Evolutionary conservation across 169 alveolate genomes (phyloP).

Genomic region (Cryptosporidium baileyi): DNA sequence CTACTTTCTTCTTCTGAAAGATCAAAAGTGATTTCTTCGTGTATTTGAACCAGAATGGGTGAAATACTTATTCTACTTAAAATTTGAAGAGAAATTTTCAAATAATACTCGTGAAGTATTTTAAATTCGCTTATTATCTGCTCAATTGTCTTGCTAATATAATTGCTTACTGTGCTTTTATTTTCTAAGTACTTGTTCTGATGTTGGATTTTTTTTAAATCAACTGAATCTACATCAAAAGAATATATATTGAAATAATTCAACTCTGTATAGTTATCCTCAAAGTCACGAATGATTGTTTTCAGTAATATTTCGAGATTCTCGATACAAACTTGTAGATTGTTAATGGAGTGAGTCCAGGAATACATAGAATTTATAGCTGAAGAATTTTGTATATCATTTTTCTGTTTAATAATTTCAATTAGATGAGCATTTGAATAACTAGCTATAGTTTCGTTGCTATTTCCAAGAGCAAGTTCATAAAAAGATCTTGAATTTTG

Average conservation of each 20-base stretch:
- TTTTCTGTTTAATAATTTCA: conserved; percentile 11
- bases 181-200: neutral
- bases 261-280: neutral
- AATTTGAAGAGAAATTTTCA: conserved; percentile 54
- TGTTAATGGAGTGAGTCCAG: conserved; percentile 63
- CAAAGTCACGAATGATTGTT: conserved; percentile 42
- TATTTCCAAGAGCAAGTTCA: conserved; percentile 50
- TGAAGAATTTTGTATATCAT: neutral
- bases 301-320: conserved; percentile 37
- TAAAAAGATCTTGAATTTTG: conserved; percentile 31
- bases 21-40: conserved; percentile 41
- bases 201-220: neutral
- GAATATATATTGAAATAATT: neutral
- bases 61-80: conserved; percentile 56
- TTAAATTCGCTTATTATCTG: conserved; percentile 23
- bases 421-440: conserved; percentile 5
- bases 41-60: conserved; percentile 28
- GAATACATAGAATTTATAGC: conserved; percentile 29
- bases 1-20: conserved; percentile 46
- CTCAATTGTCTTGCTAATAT: conserved; percentile 10
- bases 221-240: too few species aligned
- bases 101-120: conserved; percentile 38
- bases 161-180: neutral
- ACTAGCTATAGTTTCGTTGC: conserved; percentile 28
- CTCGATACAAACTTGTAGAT: conserved; percentile 59